Percentiles rank a stretch among this genome's conserved stretches.
Evolutionary conservation across 192 early-diverging fungal genomes (phyloP).

Genomic region (Coemansia sp.): DNA sequence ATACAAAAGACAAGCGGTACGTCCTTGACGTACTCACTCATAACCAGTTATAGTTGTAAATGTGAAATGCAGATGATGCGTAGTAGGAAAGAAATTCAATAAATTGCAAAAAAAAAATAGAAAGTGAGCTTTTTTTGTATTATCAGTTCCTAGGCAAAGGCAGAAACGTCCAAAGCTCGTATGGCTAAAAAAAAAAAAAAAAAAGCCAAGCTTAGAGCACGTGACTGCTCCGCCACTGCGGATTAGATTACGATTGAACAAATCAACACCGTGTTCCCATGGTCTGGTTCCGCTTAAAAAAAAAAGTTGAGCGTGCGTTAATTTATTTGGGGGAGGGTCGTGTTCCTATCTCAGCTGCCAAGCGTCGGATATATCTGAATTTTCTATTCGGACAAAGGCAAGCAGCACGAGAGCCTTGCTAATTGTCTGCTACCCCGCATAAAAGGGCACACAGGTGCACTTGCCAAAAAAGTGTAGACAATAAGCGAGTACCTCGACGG

Average conservation of each 20-base stretch:
- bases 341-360: too few species aligned
- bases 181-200: background rate
- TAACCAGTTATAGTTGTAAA: slow-evolving; percentile 1
- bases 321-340: background rate
- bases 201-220: background rate
- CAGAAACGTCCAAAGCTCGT: background rate
- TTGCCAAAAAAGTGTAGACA: background rate
- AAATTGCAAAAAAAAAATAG: background rate
- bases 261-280: background rate
- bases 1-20: slow-evolving; percentile 34
- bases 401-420: background rate
- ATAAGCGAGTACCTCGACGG: background rate
- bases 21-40: slow-evolving; percentile 42
- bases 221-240: background rate
- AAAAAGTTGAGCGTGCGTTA: background rate
- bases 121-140: background rate
- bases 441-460: background rate
- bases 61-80: background rate
- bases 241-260: background rate
- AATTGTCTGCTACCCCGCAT: background rate
- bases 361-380: background rate
- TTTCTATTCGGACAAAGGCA: background rate
- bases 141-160: background rate
- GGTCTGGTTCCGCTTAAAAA: background rate
- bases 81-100: background rate